A percentile compares a stretch with the other conserved stretches of the same genome.
Conservation (phyloP, 164 flowering plant genomes). For the Aristolochia californica region DNA sequence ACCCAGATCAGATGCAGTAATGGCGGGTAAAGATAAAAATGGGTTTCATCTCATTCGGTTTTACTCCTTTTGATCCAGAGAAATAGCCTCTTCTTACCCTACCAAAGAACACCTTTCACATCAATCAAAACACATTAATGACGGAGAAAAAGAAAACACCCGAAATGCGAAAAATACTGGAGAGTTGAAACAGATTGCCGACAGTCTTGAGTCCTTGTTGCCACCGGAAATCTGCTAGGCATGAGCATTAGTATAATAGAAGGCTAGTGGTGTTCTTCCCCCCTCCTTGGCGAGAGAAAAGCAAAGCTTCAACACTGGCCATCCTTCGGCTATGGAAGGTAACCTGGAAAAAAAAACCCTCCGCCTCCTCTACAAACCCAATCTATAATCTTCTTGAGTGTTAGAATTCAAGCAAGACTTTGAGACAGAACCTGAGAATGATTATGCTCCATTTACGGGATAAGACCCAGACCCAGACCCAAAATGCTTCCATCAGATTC, state of each 20-base stretch:
- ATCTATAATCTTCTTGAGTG: not conserved
- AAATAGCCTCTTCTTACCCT: constrained; percentile 2
- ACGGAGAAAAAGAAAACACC: not conserved
- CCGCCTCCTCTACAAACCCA: not conserved
- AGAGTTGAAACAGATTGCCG: too few species aligned
- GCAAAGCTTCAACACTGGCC: constrained; percentile 2
- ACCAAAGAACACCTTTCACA: constrained; percentile 7
- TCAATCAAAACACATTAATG: constrained; percentile 7
- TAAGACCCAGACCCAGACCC: not conserved
- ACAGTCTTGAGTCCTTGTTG: not conserved
- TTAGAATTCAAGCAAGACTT: not conserved
- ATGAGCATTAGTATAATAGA: constrained; percentile 4
- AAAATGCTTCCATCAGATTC: constrained; percentile 8
- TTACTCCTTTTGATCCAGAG: not conserved
- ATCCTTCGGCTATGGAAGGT: constrained; percentile 8
- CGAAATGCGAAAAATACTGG: not conserved
- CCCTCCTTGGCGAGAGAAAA: not conserved
- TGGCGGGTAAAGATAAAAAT: not conserved
- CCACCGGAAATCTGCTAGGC: not conserved
- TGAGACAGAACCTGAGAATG: constrained; percentile 6
- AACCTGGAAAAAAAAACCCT: constrained; percentile 4
- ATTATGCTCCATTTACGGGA: not conserved
- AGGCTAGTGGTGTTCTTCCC: constrained; percentile 5
- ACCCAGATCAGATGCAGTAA: constrained; percentile 1
- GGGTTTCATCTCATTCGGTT: not conserved